Base-by-base conservation (phyloP, 2,329 filamentous ascomycete species). In the Ophiocordyceps camponoti-rufipedis region DNA sequence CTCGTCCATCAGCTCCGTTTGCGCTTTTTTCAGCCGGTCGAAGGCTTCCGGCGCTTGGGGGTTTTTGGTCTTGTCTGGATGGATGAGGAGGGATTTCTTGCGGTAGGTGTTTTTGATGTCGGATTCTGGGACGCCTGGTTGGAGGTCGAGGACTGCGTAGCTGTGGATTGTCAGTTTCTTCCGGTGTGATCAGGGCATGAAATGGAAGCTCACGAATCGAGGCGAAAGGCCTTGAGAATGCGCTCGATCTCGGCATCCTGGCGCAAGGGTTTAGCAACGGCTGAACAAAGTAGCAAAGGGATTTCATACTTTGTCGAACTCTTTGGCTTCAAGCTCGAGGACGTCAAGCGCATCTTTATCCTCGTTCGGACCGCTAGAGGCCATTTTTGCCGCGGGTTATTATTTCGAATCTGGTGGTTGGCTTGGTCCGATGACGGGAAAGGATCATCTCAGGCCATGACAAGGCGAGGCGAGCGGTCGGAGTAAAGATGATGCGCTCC, bases 21-120 rank as follows among this genome's bases (percentile, higher is more conserved):
- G 87, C 0, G 91, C 91, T 65, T 96, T 95, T 58, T 94, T 94
- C 28, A 98, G 74, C 10, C 89, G 80, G 65, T 98, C 91, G 59
- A 98, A 98, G 52, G 91, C 91, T 56, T 96, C 91, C 4, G 91
- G 89, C 0, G 91, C 91, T 43, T 72, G 75, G 0, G 86, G 82
- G 59, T 98, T 96, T 57, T 80, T 80, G 47, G 91, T 95, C 64
- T 98, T 98, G 70, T 98, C 91, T 7, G 91, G 91, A 69, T 98
- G 91, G 68, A 98, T 96, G 43, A 98, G 79, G 47, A 98, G 80
- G n/a, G 91, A 98, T 65, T 95, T 96, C 56, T 86, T 88, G 70
- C 91, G 88, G 68, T 96, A 98, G 53, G 77, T 76, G 54, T 81
- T 70, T 66, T 95, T 96, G 71, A 98, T 96, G 66, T 96, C 91